Evolutionary conservation across 306 rosid genomes (phyloP), one percentile per base, ranked within the genome.

Genomic region (Chamaecrista fasciculata): DNA sequence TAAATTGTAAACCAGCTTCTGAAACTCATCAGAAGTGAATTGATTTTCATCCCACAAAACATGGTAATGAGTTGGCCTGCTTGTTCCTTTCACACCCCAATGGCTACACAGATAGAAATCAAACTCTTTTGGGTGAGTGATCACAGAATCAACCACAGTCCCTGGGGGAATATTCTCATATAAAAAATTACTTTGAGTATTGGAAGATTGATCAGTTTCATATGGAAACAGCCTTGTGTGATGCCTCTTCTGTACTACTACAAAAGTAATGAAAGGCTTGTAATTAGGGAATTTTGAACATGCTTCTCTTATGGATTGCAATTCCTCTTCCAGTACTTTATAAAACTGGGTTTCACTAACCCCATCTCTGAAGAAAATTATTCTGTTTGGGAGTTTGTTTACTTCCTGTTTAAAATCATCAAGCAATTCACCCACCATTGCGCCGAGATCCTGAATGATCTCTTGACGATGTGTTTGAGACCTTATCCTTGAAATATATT

Each of bases 401-500:
- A 91, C 88, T 67, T 87, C 91, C 23, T 89, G 91, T 60, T 66
- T 46, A 63, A 95, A 95, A 47, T 95, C 99, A 39, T 83, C 92
- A 8, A 95, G 91, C 76, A 95, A 76, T 74, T 95, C 97, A 58
- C 87, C 89, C 5, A 87, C 91, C 99, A 95, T 95, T 72, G 85
- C 78, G 6, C 82, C 87, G 0, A 95, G 97, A 73, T 95, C 96
- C 28, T 81, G 83, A 58, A 95, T 91, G 71, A 91, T 95, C 80
- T 95, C 99, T 83, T 95, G 96, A 16, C 99, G 73, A 43, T 95
- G 99, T 20, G 92, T 95, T 72, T 95, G 99, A 53, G 99, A 95
- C 81, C 97, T 82, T 89, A 95, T 95, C 83, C 99, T 88, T n/a
- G 99, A 95, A 20, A 84, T 82, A 8, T 95, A 95, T 77, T 91